These are phyloP conservation scores for Dentiscutata heterogama DNA, from an alignment of 371 early-diverging fungal species.

Conservation along the genomic window DNA sequence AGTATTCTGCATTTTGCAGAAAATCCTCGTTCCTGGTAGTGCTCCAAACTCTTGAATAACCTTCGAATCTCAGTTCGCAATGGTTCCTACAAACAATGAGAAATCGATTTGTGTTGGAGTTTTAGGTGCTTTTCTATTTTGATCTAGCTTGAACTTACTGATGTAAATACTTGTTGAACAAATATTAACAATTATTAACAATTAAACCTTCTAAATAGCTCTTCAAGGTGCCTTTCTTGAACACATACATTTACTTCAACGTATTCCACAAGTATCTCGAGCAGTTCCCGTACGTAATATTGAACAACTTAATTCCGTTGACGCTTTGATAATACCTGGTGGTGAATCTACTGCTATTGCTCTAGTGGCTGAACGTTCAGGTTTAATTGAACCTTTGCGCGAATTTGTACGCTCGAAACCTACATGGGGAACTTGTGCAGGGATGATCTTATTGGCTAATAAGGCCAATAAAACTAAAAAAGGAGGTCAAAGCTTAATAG, in stretches of 20 bases:
- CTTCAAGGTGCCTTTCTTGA: constrained; percentile 96
- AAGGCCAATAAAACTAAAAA: constrained; percentile 79
- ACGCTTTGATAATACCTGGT: constrained; percentile 94
- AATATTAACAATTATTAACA: not conserved
- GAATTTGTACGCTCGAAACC: constrained; percentile 78
- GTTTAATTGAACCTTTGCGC: constrained; percentile 79
- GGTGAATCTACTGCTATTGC: constrained; percentile 96
- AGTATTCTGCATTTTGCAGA: no score
- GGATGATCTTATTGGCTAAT: constrained; percentile 91
- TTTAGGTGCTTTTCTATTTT: no score
- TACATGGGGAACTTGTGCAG: constrained; percentile 98
- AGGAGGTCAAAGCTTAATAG: constrained; percentile 87
- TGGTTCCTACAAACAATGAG: no score
- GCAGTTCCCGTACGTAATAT: constrained; percentile 77
- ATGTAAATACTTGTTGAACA: not conserved
- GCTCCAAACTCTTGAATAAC: no score
- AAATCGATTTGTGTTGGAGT: no score
- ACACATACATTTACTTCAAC: constrained; percentile 84
- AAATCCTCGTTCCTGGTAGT: no score
- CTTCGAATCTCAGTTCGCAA: no score
- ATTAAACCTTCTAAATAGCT: constrained; percentile 58
- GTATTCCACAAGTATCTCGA: constrained; percentile 65
- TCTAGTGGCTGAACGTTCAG: constrained; percentile 86
- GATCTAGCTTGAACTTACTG: no score
- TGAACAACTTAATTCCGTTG: constrained; percentile 74